Conservation (phyloP, 768 basidiomycete genomes). For the Hypsizygus marmoreus region DNA sequence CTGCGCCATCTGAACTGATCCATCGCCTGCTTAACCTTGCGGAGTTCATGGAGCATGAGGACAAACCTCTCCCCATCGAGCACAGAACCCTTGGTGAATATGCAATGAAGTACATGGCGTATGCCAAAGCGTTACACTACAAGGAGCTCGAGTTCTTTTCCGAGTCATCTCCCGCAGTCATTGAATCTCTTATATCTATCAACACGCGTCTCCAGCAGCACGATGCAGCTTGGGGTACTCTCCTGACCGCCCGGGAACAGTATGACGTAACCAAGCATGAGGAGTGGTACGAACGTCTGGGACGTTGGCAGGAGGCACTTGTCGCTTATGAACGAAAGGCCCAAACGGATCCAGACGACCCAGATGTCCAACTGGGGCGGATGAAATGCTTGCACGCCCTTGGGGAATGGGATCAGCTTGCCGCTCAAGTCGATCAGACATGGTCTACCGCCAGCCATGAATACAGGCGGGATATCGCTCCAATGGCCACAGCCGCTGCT, state of each 20-base stretch:
- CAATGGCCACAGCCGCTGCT: conserved; percentile 95
- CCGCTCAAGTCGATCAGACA: conserved; percentile 80
- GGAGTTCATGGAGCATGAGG: conserved; percentile 99
- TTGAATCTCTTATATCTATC: conserved; percentile 93
- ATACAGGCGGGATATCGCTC: conserved; percentile 88
- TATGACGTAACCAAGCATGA: conserved; percentile 93
- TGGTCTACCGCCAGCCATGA: conserved; percentile 86
- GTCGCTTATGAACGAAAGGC: conserved; percentile 81
- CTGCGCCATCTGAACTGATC: conserved; percentile 84
- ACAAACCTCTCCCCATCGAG: conserved; percentile 92
- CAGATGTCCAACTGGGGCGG: conserved; percentile 81
- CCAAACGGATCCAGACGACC: conserved; percentile 70
- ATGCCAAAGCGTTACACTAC: conserved; percentile 97
- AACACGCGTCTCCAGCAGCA: conserved; percentile 97
- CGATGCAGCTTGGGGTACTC: conserved; percentile 97
- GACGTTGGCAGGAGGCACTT: conserved; percentile 94
- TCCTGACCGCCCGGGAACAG: conserved; percentile 85
- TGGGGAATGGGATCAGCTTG: conserved; percentile 95
- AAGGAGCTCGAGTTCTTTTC: conserved; percentile 97
- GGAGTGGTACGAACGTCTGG: conserved; percentile 97
- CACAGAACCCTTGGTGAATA: conserved; percentile 92
- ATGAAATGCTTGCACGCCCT: conserved; percentile 97
- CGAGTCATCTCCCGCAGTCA: conserved; percentile 86
- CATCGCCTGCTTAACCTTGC: conserved; percentile 91
- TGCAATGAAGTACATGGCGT: conserved; percentile 90